Percentiles rank a stretch among this genome's conserved stretches.
Conservation (phyloP, 306 rosid species). For the Vicia faba region DNA sequence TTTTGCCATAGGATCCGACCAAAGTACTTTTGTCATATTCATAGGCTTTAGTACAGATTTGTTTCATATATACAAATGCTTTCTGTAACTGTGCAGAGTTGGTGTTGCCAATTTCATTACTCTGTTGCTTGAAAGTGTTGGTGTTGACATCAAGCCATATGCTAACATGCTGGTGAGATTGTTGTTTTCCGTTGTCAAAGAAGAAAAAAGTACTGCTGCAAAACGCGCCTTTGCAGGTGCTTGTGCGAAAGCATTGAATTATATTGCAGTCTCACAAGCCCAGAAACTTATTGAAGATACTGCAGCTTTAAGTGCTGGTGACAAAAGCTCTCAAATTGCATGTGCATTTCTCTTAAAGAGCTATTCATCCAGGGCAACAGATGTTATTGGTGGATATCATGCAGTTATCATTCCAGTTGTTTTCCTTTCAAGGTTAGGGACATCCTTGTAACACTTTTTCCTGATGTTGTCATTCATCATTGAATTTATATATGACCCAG, state of each 20-base stretch:
- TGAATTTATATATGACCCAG: background rate
- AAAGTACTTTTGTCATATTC: slow-evolving; percentile 25
- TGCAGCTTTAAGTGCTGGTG: slow-evolving; percentile 77
- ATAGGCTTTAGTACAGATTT: slow-evolving; percentile 1
- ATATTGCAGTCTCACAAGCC: slow-evolving; percentile 63
- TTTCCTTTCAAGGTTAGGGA: slow-evolving; percentile 76
- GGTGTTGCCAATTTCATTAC: slow-evolving; percentile 90
- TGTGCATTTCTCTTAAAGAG: slow-evolving; percentile 81
- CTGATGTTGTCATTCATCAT: background rate
- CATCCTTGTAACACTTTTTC: slow-evolving; percentile 35
- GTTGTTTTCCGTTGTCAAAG: slow-evolving; percentile 86
- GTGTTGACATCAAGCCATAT: slow-evolving; percentile 76
- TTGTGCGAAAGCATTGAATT: slow-evolving; percentile 70
- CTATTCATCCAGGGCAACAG: slow-evolving; percentile 79
- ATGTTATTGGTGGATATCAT: slow-evolving; percentile 80
- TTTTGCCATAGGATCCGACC: slow-evolving; percentile 3
- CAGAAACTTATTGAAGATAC: slow-evolving; percentile 83
- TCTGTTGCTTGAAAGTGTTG: slow-evolving; percentile 78
- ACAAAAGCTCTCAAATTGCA: slow-evolving; percentile 79
- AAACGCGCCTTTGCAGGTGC: slow-evolving; percentile 95
- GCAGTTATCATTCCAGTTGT: slow-evolving; percentile 70
- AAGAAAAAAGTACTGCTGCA: slow-evolving; percentile 75
- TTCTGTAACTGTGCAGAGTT: slow-evolving; percentile 62
- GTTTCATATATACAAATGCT: slow-evolving; percentile 20
- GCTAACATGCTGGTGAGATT: slow-evolving; percentile 72